These are phyloP conservation scores for Salix koriyanagi DNA, from an alignment of 345 rosid species.

Conservation along the genomic window DNA sequence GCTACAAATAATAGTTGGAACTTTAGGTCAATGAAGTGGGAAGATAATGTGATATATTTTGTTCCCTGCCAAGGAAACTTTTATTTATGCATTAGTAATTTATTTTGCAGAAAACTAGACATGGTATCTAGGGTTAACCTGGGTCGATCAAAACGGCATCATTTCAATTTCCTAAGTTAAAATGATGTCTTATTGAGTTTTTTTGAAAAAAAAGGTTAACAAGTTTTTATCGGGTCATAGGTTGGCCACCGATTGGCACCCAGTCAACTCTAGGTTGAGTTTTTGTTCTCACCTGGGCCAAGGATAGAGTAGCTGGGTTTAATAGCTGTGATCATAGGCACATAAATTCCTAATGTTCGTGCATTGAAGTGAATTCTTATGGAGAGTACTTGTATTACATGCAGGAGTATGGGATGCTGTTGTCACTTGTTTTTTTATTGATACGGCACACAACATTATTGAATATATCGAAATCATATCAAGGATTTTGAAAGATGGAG, in stretches of 20 bases:
- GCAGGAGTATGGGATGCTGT: conserved; percentile 96
- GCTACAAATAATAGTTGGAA: neutral
- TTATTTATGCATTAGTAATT: neutral
- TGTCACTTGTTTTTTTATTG: conserved; percentile 93
- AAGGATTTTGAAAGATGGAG: conserved; percentile 85
- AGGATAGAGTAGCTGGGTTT: too few species aligned
- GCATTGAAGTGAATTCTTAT: conserved; percentile 11
- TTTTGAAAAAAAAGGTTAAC: too few species aligned
- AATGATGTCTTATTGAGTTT: too few species aligned
- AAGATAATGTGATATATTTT: neutral
- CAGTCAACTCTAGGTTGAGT: too few species aligned
- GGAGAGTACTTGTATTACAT: conserved; percentile 17
- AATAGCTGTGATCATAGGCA: neutral
- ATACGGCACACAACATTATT: conserved; percentile 87
- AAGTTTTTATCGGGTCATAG: too few species aligned
- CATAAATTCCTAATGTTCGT: neutral
- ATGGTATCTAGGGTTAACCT: neutral
- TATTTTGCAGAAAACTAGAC: neutral
- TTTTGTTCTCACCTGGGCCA: too few species aligned
- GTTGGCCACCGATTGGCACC: too few species aligned
- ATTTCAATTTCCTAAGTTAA: too few species aligned
- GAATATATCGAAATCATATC: conserved; percentile 94
- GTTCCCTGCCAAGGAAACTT: neutral
- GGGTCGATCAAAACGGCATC: too few species aligned
- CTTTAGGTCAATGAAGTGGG: neutral